A percentile compares a stretch with the other conserved stretches of the same genome.
Evolutionary conservation across 2,329 filamentous ascomycete genomes (phyloP).

Genomic region (Trichoderma semiorbis): DNA sequence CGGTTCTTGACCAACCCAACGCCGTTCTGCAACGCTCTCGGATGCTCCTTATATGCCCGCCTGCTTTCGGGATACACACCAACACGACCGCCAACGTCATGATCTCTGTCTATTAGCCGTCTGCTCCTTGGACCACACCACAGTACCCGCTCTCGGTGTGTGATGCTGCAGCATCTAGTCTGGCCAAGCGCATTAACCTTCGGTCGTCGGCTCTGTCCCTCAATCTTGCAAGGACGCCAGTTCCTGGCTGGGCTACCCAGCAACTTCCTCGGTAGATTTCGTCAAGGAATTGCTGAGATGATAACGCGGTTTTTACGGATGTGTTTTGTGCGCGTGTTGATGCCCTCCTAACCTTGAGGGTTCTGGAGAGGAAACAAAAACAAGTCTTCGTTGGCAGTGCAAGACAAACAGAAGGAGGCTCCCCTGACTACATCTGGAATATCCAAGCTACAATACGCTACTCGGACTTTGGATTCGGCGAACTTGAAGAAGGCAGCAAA

Average conservation of each 20-base stretch:
- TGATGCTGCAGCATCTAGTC: constrained; percentile 45
- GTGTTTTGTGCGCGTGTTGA: constrained; percentile 82
- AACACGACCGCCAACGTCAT: neutral
- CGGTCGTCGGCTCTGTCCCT: constrained; percentile 42
- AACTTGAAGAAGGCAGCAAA: constrained; percentile 23
- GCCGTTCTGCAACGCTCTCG: constrained; percentile 43
- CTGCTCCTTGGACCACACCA: constrained; percentile 41
- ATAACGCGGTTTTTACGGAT: constrained; percentile 87
- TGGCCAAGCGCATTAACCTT: constrained; percentile 58
- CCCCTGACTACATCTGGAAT: constrained; percentile 21
- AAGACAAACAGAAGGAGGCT: constrained; percentile 69
- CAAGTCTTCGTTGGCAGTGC: constrained; percentile 85
- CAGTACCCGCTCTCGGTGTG: constrained; percentile 42
- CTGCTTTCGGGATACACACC: neutral
- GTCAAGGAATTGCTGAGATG: constrained; percentile 49
- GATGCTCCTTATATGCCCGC: constrained; percentile 34
- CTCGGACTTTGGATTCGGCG: constrained; percentile 20
- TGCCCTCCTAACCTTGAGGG: constrained; percentile 55
- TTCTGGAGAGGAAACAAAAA: constrained; percentile 86
- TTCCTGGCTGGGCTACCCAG: constrained; percentile 32
- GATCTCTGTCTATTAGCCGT: constrained; percentile 24
- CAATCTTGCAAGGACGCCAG: constrained; percentile 48
- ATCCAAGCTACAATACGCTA: constrained; percentile 18
- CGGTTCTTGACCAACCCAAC: constrained; percentile 30
- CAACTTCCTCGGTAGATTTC: constrained; percentile 43